phyloP scores from a whole-genome alignment of 805 yeast genomes.

The Teunomyces pallodes region DNA sequence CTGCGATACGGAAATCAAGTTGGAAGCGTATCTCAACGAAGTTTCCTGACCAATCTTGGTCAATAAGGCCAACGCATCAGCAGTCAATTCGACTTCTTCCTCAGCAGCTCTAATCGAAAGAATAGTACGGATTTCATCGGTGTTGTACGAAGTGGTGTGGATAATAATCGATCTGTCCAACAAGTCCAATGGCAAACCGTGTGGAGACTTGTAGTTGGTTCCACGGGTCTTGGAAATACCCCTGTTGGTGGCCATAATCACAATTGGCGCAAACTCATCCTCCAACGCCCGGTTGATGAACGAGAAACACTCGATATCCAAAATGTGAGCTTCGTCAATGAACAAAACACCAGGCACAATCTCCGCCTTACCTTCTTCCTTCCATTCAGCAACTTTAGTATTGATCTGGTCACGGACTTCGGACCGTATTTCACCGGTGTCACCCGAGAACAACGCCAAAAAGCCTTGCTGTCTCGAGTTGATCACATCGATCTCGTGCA shows the following conservation, averaged over 20 bases:
- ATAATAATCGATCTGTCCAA: slow-evolving; percentile 92
- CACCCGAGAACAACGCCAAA: slow-evolving; percentile 90
- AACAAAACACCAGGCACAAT: slow-evolving; percentile 96
- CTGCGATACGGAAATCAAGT: slow-evolving; percentile 85
- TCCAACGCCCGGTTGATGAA: slow-evolving; percentile 94
- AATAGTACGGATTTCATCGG: slow-evolving; percentile 83
- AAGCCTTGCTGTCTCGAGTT: slow-evolving; percentile 98
- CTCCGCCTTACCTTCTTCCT: slow-evolving; percentile 98
- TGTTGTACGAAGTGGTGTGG: slow-evolving; percentile 74
- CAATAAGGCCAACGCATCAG: slow-evolving; percentile 81
- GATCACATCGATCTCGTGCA: slow-evolving; percentile 96
- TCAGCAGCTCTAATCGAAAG: slow-evolving; percentile 87
- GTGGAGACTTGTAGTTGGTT: slow-evolving; percentile 90
- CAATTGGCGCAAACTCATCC: slow-evolving; percentile 95
- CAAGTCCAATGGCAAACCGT: slow-evolving; percentile 94
- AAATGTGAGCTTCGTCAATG: slow-evolving; percentile 98
- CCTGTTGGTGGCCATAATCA: slow-evolving; percentile 96
- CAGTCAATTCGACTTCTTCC: slow-evolving; percentile 82
- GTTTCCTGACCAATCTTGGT: slow-evolving; percentile 90
- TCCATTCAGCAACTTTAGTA: slow-evolving; percentile 96
- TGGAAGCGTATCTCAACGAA: slow-evolving; percentile 87
- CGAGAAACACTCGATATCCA: slow-evolving; percentile 94
- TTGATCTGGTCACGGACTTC: slow-evolving; percentile 96
- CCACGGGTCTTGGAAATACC: slow-evolving; percentile 95
- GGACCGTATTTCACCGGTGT: slow-evolving; percentile 95